phyloP scores from a whole-genome alignment of 352 stramenopile species.

The Phytophthora meadii region DNA sequence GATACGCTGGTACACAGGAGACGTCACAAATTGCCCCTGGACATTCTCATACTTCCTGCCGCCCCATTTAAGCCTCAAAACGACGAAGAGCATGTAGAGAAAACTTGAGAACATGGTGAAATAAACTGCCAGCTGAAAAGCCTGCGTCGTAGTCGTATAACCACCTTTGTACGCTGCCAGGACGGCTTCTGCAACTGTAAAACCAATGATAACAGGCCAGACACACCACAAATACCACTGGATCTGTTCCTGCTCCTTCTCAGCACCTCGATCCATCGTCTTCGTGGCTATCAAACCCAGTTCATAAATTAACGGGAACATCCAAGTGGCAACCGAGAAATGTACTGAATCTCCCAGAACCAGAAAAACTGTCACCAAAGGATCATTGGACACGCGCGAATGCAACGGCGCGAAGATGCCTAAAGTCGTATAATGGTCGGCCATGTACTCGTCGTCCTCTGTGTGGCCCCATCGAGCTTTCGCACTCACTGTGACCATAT shows the following conservation, averaged over 20 bases:
- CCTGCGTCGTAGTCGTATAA: constrained; percentile 53
- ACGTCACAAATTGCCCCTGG: constrained; percentile 58
- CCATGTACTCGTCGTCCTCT: constrained; percentile 20
- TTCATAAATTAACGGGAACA: constrained; percentile 51
- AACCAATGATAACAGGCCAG: constrained; percentile 32
- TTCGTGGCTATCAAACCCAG: constrained; percentile 44
- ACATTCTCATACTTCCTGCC: constrained; percentile 67
- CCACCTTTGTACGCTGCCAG: constrained; percentile 34
- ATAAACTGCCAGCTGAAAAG: constrained; percentile 45
- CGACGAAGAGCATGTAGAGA: constrained; percentile 45
- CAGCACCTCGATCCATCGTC: constrained; percentile 49
- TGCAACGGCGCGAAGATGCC: constrained; percentile 46
- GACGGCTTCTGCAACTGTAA: constrained; percentile 32
- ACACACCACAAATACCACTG: constrained; percentile 31
- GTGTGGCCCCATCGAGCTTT: constrained; percentile 14
- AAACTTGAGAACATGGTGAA: constrained; percentile 49
- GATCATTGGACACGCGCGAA: constrained; percentile 28
- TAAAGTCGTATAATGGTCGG: constrained; percentile 39
- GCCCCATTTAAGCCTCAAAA: constrained; percentile 49
- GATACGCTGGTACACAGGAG: constrained; percentile 63
- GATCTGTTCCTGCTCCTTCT: constrained; percentile 47
- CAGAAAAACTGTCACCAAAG: constrained; percentile 27
- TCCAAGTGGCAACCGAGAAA: constrained; percentile 47
- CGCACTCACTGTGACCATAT: constrained; percentile 26
- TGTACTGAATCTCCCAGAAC: constrained; percentile 43